phyloP scores from a whole-genome alignment of 106 monocot species.

The Cymbidium sinense region DNA sequence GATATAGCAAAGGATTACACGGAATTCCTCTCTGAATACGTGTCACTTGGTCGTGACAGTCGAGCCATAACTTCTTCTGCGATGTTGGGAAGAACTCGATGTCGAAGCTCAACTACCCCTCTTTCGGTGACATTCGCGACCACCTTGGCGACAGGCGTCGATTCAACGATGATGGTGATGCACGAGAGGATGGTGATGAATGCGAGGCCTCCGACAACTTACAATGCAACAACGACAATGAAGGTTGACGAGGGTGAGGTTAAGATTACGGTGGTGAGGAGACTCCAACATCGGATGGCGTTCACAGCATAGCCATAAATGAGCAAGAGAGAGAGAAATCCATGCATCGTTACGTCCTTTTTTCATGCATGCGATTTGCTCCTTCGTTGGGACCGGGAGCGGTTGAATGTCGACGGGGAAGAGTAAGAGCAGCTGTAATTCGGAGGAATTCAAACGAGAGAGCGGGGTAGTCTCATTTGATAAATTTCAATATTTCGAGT shows the following conservation, averaged over 20 bases:
- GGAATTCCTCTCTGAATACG: constrained; percentile 83
- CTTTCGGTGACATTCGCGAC: constrained; percentile 64
- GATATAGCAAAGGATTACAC: constrained; percentile 63
- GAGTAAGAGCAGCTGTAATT: no score
- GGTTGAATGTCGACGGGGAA: no score
- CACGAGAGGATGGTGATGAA: constrained; percentile 51
- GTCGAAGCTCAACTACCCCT: constrained; percentile 74
- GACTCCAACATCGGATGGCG: no score
- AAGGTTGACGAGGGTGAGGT: constrained; percentile 25
- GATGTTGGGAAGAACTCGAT: constrained; percentile 28
- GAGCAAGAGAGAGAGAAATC: no score
- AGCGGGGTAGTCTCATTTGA: no score
- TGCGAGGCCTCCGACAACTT: constrained; percentile 39
- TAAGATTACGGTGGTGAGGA: constrained; percentile 47
- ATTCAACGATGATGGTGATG: constrained; percentile 26
- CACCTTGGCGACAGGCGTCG: constrained; percentile 14
- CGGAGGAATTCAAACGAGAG: no score
- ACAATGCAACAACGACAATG: constrained; percentile 32
- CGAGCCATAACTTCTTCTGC: constrained; percentile 41
- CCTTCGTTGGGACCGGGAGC: no score
- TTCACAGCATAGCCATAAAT: no score
- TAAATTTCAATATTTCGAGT: no score
- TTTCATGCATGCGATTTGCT: no score
- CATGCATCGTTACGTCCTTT: no score
- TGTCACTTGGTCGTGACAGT: constrained; percentile 26